phyloP scores from a whole-genome alignment of 306 rosid species.

The Quillaja saponaria region DNA sequence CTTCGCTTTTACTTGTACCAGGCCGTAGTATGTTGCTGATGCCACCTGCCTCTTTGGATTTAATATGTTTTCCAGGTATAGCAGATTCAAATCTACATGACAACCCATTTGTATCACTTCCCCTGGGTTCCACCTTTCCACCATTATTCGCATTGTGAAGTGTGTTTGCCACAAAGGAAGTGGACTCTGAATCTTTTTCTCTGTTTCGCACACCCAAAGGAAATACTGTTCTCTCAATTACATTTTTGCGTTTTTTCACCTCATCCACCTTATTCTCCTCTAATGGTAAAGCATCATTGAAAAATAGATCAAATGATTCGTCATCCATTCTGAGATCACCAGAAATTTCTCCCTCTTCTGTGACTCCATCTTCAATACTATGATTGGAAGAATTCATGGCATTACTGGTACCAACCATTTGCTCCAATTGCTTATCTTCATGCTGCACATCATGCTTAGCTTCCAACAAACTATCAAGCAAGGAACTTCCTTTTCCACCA shows the following conservation, averaged over 20 bases:
- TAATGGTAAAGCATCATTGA: slow-evolving; percentile 36
- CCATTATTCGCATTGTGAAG: slow-evolving; percentile 27
- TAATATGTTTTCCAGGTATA: slow-evolving; percentile 26
- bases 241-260: slow-evolving; percentile 32
- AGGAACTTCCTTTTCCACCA: slow-evolving; percentile 8
- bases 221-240: slow-evolving; percentile 19
- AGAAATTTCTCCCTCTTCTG: slow-evolving; percentile 59
- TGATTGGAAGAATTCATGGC: slow-evolving; percentile 28
- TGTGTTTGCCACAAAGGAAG: slow-evolving; percentile 24
- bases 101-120: slow-evolving; percentile 26
- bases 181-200: slow-evolving; percentile 30
- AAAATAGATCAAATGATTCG: slow-evolving; percentile 32
- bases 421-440: slow-evolving; percentile 27
- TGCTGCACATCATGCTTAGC: slow-evolving; percentile 25
- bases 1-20: slow-evolving; percentile 16
- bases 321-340: slow-evolving; percentile 43
- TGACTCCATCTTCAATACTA: slow-evolving; percentile 35
- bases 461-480: slow-evolving; percentile 11
- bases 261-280: slow-evolving; percentile 33
- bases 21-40: slow-evolving; percentile 23
- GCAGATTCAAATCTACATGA: slow-evolving; percentile 20
- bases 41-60: slow-evolving; percentile 18
- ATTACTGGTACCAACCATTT: slow-evolving; percentile 14
- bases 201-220: slow-evolving; percentile 17
- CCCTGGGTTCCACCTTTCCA: slow-evolving; percentile 31